Evolutionary conservation across 202 grass and related monocot genomes (phyloP).

Genomic region (Schoenoplectus triqueter): DNA sequence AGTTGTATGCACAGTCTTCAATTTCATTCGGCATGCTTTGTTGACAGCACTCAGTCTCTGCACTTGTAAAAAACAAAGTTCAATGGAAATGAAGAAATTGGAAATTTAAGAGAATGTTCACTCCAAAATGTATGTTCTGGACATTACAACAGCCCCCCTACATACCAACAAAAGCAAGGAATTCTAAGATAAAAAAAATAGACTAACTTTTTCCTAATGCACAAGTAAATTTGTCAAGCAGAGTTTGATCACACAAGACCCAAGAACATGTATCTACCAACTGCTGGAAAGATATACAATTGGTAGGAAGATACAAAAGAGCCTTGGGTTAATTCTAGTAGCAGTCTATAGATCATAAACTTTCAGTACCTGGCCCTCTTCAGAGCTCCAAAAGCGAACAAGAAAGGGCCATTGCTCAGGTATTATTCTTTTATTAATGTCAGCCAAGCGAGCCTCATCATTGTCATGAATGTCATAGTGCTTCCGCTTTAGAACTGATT

Average conservation of each 20-base stretch:
- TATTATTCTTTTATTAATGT: constrained; percentile 49
- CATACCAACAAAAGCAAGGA: constrained; percentile 22
- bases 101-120: background rate
- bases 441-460: constrained; percentile 52
- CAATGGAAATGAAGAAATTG: constrained; percentile 28
- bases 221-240: background rate
- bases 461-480: constrained; percentile 61
- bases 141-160: background rate
- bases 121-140: background rate
- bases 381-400: constrained; percentile 52
- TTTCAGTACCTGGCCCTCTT: constrained; percentile 46
- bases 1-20: constrained; percentile 42
- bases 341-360: background rate
- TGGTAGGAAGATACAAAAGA: background rate
- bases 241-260: constrained; percentile 4
- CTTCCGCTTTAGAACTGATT: constrained; percentile 39
- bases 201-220: background rate
- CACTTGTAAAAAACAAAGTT: constrained; percentile 36
- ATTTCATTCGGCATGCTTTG: constrained; percentile 48
- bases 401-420: constrained; percentile 57
- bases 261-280: background rate
- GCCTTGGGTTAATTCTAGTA: background rate
- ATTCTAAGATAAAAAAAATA: background rate
- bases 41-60: constrained; percentile 44
- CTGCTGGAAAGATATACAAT: background rate